phyloP scores from a whole-genome alignment of 768 basidiomycete genomes.

The Mycena galopus region DNA sequence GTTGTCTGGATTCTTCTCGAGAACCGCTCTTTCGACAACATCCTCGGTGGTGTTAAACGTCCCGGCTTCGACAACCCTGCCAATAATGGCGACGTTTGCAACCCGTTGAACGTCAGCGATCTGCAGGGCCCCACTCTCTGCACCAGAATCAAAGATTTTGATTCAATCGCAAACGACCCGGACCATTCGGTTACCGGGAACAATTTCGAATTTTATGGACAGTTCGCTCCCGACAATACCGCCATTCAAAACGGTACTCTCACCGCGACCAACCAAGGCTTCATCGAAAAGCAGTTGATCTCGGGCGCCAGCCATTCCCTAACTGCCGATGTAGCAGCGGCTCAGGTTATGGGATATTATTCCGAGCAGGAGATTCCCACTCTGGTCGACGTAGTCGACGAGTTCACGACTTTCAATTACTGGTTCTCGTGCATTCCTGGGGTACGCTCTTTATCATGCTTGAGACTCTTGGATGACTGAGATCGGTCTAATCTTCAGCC shows the following conservation, averaged over 20 bases:
- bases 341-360: slow-evolving; percentile 45
- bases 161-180: not conserved
- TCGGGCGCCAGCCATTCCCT: slow-evolving; percentile 27
- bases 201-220: slow-evolving; percentile 39
- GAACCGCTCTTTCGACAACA: slow-evolving; percentile 3
- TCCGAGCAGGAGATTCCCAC: slow-evolving; percentile 40
- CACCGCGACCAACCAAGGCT: slow-evolving; percentile 11
- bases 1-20: not conserved
- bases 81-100: not conserved
- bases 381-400: slow-evolving; percentile 37
- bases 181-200: too few relatives aligned
- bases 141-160: not conserved
- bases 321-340: slow-evolving; percentile 36
- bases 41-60: not conserved
- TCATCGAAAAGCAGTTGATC: too few relatives aligned
- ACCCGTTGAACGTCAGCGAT: not conserved
- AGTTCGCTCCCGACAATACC: slow-evolving; percentile 38
- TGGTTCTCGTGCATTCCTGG: slow-evolving; percentile 49
- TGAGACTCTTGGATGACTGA: not conserved
- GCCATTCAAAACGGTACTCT: slow-evolving; percentile 30
- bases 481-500: slow-evolving; percentile 29
- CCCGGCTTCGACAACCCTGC: not conserved
- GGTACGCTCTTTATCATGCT: slow-evolving; percentile 6
- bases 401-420: slow-evolving; percentile 46
- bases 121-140: not conserved